phyloP scores from a whole-genome alignment of 2,329 filamentous ascomycete genomes.

The Aaosphaeria arxii region DNA sequence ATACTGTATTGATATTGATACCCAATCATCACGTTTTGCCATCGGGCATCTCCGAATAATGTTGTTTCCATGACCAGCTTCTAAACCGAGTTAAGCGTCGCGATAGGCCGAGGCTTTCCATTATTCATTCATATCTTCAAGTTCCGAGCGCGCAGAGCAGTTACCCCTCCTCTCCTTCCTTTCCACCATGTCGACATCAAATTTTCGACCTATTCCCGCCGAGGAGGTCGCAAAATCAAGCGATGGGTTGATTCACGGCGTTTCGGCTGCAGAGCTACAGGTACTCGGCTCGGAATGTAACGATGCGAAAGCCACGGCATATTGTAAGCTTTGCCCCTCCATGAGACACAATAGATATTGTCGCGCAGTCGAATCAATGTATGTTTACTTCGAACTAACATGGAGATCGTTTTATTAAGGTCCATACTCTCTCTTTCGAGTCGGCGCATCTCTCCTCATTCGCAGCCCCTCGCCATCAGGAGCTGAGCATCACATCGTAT shows the following conservation, averaged over 20 bases:
- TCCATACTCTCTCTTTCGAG: slow-evolving; percentile 88
- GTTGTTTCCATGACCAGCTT: no score
- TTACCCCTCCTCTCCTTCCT: slow-evolving; percentile 12
- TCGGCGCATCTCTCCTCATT: slow-evolving; percentile 74
- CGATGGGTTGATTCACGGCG: slow-evolving; percentile 45
- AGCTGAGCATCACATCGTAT: slow-evolving; percentile 52
- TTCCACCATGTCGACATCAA: slow-evolving; percentile 31
- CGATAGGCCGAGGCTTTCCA: slow-evolving; percentile 4
- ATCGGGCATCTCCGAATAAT: no score
- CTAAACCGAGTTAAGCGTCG: neutral
- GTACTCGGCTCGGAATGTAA: slow-evolving; percentile 61
- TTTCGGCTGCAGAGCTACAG: slow-evolving; percentile 64
- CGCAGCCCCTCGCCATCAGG: slow-evolving; percentile 14
- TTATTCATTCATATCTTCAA: neutral
- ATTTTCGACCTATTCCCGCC: slow-evolving; percentile 24
- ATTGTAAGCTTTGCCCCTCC: slow-evolving; percentile 57
- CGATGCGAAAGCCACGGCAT: slow-evolving; percentile 73
- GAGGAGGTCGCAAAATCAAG: slow-evolving; percentile 28
- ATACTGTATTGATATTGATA: no score
- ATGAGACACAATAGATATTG: neutral
- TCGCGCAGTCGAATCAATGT: neutral
- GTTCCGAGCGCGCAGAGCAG: neutral
- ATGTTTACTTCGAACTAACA: no score
- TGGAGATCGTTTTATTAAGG: slow-evolving; percentile 39
- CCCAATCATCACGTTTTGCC: no score